phyloP scores from a whole-genome alignment of 306 rosid genomes.

The Cucurbita ficifolia region DNA sequence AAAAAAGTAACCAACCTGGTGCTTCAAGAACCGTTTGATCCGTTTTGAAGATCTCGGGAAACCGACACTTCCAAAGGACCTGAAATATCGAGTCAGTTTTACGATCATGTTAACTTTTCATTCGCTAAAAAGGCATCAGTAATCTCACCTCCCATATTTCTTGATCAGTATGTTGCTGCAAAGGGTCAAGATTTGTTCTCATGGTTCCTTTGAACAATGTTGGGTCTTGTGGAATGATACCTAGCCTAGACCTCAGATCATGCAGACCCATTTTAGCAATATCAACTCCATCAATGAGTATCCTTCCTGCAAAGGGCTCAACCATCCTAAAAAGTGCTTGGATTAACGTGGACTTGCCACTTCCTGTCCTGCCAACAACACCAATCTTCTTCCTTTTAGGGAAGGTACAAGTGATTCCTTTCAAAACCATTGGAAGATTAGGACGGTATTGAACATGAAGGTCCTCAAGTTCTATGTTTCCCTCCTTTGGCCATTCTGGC shows the following conservation, averaged over 20 bases:
- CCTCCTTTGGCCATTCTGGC: slow-evolving; percentile 62
- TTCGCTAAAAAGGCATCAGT: neutral
- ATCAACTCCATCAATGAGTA: slow-evolving; percentile 45
- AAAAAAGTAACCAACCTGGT: slow-evolving; percentile 38
- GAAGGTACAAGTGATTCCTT: slow-evolving; percentile 60
- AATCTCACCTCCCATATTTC: slow-evolving; percentile 66
- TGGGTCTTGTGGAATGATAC: slow-evolving; percentile 72
- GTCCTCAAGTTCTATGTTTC: slow-evolving; percentile 40
- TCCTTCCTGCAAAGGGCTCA: slow-evolving; percentile 46
- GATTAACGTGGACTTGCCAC: slow-evolving; percentile 73
- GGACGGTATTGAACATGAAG: slow-evolving; percentile 54
- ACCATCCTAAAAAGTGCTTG: slow-evolving; percentile 72
- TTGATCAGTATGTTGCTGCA: slow-evolving; percentile 41
- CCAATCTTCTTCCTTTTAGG: slow-evolving; percentile 53
- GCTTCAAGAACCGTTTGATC: slow-evolving; percentile 70
- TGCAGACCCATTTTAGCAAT: slow-evolving; percentile 53
- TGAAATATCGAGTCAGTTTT: slow-evolving; percentile 15
- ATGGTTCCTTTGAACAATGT: slow-evolving; percentile 54
- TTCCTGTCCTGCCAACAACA: slow-evolving; percentile 74
- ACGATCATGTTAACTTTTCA: neutral
- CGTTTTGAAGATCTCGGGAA: slow-evolving; percentile 45
- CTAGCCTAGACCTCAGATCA: slow-evolving; percentile 63
- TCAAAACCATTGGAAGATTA: slow-evolving; percentile 52
- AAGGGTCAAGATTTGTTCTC: slow-evolving; percentile 61
- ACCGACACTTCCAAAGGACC: slow-evolving; percentile 65